Base-by-base conservation (phyloP, 2,329 filamentous ascomycete genomes). In the Fusarium pseudonygamai region DNA sequence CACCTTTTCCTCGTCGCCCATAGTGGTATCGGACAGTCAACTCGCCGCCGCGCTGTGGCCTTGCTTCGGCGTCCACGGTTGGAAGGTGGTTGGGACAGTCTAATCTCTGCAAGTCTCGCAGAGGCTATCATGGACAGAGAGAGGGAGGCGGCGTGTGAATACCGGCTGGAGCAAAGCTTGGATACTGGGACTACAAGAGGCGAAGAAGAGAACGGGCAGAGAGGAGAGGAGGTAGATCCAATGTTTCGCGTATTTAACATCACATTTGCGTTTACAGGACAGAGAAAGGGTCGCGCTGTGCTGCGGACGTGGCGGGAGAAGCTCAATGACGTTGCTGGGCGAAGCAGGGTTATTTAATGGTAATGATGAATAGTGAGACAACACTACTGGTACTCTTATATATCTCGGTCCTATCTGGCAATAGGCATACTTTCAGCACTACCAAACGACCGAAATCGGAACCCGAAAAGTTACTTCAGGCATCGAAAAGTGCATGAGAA, bases 221-320 rank as follows among this genome's bases (percentile, higher is more conserved):
- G 62, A 32, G 13, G 20, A 32, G 13, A 36, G 4, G 30, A 50
- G 3, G n/a, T 6, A 1, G 11, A 64, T 9, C 52, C 68, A 20
- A 30, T 72, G 10, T 67, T 72, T 47, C 69, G 69, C 5, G 68
- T 72, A 16, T 72, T 45, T 7, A 72, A 55, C 7, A 64, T 72
- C 16, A 72, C 53, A 2, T 55, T 72, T 16, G 26, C n/a, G 2
- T 52, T 72, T 30, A 47, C 36, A 3, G 63, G 53, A 10, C 42
- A 8, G 2, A 72, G 68, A 28, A 47, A 59, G 22, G 69, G 63
- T 1, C 39, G 28, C 15, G 20, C 60, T 6, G 42, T 61, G 4
- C 24, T 72, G 3, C 22, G 40, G 16, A 72, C 69, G 4, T 72
- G 69, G 69, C 15, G 30, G 1, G 69, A 70, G 40, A 65, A 65